These are phyloP conservation scores for Chimonanthus salicifolius DNA, from an alignment of 164 flowering plant genomes.

Conservation along the genomic window DNA sequence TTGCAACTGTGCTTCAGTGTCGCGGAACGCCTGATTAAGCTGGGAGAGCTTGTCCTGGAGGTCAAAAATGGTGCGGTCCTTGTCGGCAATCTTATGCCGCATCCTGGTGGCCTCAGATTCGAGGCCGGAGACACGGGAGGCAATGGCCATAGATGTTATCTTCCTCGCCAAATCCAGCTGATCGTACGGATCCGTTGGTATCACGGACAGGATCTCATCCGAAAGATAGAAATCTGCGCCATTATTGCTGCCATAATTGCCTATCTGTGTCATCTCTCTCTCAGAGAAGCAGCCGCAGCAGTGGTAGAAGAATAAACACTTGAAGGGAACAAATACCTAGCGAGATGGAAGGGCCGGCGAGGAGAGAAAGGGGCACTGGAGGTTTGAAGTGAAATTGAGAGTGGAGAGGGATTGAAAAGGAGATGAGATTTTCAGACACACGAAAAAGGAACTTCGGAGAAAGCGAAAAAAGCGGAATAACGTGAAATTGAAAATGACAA, in stretches of 20 bases:
- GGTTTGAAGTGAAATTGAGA: too few species aligned
- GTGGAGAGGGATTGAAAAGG: too few species aligned
- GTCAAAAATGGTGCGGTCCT: slow-evolving; percentile 51
- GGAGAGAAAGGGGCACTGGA: not conserved
- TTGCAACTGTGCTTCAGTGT: slow-evolving; percentile 43
- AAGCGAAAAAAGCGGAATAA: too few species aligned
- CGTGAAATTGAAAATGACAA: too few species aligned
- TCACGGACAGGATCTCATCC: slow-evolving; percentile 73
- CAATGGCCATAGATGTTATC: slow-evolving; percentile 91
- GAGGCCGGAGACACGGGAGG: slow-evolving; percentile 85
- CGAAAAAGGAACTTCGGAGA: too few species aligned
- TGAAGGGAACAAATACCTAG: too few species aligned
- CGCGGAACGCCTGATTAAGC: slow-evolving; percentile 35
- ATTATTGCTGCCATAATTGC: slow-evolving; percentile 16
- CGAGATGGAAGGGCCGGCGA: too few species aligned
- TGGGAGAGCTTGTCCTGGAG: slow-evolving; percentile 50
- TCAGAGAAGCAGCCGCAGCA: not conserved
- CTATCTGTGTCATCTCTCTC: not conserved
- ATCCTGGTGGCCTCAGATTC: slow-evolving; percentile 55
- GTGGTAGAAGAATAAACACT: not conserved
- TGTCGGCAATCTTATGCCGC: slow-evolving; percentile 52
- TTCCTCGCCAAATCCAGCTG: slow-evolving; percentile 93
- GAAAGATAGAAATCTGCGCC: slow-evolving; percentile 58
- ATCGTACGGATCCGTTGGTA: slow-evolving; percentile 86
- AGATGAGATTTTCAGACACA: too few species aligned